phyloP scores from a whole-genome alignment of 371 early-diverging fungal genomes.

The Rhizopus arrhizus region DNA sequence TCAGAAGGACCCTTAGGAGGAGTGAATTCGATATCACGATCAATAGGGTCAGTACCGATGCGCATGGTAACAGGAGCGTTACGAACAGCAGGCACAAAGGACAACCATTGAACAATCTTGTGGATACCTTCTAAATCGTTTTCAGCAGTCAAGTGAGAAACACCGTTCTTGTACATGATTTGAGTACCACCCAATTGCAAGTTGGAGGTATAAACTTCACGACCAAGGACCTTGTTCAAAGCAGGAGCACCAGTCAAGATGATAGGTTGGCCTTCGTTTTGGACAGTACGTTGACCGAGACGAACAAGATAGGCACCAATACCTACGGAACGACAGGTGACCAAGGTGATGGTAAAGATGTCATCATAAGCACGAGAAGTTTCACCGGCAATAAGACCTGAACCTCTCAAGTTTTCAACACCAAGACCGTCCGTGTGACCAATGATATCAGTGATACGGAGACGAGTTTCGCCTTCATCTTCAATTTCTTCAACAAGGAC shows the following conservation, averaged over 20 bases:
- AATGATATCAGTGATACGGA: constrained; percentile 88
- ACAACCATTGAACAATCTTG: constrained; percentile 94
- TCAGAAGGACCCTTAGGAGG: constrained; percentile 90
- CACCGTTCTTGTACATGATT: constrained; percentile 98
- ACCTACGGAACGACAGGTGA: constrained; percentile 97
- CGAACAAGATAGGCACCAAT: constrained; percentile 99
- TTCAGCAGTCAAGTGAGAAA: constrained; percentile 93
- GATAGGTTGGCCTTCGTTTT: constrained; percentile 97
- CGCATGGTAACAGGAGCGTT: constrained; percentile 66
- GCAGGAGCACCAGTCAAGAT: constrained; percentile 98
- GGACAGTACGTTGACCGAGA: constrained; percentile 96
- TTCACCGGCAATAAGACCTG: constrained; percentile 98
- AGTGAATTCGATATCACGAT: constrained; percentile 75
- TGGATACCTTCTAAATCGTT: constrained; percentile 93
- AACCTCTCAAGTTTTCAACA: constrained; percentile 98
- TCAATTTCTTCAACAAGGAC: constrained; percentile 70
- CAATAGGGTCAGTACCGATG: constrained; percentile 62
- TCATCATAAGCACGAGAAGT: constrained; percentile 95
- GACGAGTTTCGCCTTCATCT: constrained; percentile 76
- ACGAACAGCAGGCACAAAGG: constrained; percentile 81
- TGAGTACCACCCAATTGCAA: constrained; percentile 98
- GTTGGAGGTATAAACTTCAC: constrained; percentile 98
- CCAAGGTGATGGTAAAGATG: constrained; percentile 96
- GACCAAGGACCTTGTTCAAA: constrained; percentile 97
- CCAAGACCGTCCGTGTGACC: constrained; percentile 92